A percentile compares a stretch with the other conserved stretches of the same genome.
These are phyloP conservation scores for Rhynchosporium agropyri DNA, from an alignment of 2,329 filamentous ascomycete genomes.

Conservation along the genomic window DNA sequence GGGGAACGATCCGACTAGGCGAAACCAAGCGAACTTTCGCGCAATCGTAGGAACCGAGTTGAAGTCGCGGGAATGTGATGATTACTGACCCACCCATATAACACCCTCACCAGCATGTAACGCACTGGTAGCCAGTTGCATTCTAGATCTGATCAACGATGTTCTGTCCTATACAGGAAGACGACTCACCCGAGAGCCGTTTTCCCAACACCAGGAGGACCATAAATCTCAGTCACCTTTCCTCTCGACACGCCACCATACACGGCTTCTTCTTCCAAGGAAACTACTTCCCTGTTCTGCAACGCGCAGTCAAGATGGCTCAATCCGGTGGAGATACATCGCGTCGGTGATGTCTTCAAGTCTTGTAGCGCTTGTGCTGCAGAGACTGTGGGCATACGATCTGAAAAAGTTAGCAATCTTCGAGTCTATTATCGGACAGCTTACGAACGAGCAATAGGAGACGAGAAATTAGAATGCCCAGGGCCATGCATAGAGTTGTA, in stretches of 20 bases:
- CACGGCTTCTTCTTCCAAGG: conserved; percentile 25
- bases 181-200: conserved; percentile 65
- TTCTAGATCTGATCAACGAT: conserved; percentile 50
- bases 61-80: conserved; percentile 3
- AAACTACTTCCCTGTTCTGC: conserved; percentile 36
- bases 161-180: background rate
- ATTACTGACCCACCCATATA: conserved; percentile 74
- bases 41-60: background rate
- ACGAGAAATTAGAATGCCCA: conserved; percentile 61
- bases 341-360: conserved; percentile 54
- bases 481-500: conserved; percentile 61
- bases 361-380: conserved; percentile 71
- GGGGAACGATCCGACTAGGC: background rate
- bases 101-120: conserved; percentile 64
- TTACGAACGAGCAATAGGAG: conserved; percentile 39
- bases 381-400: conserved; percentile 76
- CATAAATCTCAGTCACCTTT: conserved; percentile 84
- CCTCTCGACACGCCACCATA: conserved; percentile 69
- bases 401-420: conserved; percentile 47
- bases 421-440: background rate
- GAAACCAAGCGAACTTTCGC: background rate
- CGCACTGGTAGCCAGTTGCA: conserved; percentile 69
- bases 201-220: conserved; percentile 84
- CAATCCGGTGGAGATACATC: conserved; percentile 60
- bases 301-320: conserved; percentile 55